Percentiles rank a stretch among this genome's conserved stretches.
phyloP scores from a whole-genome alignment of 2,329 filamentous ascomycete genomes.

The Penicillium sp. region DNA sequence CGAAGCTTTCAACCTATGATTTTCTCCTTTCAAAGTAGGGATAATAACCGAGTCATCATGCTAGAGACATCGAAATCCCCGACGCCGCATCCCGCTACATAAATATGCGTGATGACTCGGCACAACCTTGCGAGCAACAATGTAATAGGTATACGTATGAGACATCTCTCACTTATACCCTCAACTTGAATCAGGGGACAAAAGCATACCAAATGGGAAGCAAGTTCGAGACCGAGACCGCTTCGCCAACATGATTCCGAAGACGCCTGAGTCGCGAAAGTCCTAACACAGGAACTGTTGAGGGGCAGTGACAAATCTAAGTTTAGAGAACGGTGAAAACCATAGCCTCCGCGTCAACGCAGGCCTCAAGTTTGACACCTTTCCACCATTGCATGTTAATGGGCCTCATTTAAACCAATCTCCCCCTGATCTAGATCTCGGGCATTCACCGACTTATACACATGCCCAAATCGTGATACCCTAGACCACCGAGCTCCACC shows the following conservation, averaged over 20 bases:
- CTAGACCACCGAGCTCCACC: background rate
- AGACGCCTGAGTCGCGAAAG: too few species aligned
- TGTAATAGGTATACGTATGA: constrained; percentile 10
- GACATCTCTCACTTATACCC: constrained; percentile 3
- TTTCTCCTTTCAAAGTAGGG: background rate
- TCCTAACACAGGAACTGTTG: too few species aligned
- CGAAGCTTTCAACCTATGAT: background rate
- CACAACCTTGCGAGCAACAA: background rate
- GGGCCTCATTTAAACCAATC: too few species aligned
- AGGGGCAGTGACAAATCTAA: too few species aligned
- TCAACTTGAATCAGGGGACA: background rate
- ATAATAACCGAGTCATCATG: background rate
- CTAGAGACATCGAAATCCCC: background rate
- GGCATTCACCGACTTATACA: too few species aligned
- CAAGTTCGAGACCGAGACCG: background rate
- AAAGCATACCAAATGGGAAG: background rate
- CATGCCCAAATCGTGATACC: too few species aligned
- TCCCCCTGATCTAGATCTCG: too few species aligned
- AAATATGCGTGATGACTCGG: constrained; percentile 11
- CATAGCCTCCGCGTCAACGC: too few species aligned
- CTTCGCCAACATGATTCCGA: background rate
- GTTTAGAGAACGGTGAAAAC: too few species aligned
- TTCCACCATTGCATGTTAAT: too few species aligned
- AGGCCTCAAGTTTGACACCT: too few species aligned
- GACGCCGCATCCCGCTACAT: background rate